A percentile compares a stretch with the other conserved stretches of the same genome.
Evolutionary conservation across 768 basidiomycete genomes (phyloP).

Genomic region (Tylopilus balloui): DNA sequence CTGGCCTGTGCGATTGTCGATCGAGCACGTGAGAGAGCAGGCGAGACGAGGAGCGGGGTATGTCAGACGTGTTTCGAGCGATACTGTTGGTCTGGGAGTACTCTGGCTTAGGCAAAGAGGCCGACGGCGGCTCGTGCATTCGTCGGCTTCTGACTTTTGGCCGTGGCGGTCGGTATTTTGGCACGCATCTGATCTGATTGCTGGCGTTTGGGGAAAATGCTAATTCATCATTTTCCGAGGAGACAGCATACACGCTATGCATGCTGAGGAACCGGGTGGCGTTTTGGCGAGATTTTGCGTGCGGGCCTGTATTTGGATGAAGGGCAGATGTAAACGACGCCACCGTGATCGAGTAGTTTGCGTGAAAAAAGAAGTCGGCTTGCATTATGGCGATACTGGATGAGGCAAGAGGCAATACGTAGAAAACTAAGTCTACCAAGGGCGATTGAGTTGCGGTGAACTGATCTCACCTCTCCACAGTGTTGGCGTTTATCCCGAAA

Average conservation of each 20-base stretch:
- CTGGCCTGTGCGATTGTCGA: slow-evolving; percentile 51
- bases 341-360: slow-evolving; percentile 11
- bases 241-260: background rate
- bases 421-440: background rate
- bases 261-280: slow-evolving; percentile 11
- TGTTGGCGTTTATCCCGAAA: slow-evolving; percentile 2
- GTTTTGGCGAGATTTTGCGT: slow-evolving; percentile 8
- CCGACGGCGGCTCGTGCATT: background rate
- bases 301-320: background rate
- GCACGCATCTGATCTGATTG: slow-evolving; percentile 15
- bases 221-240: slow-evolving; percentile 14
- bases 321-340: slow-evolving; percentile 10
- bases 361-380: slow-evolving; percentile 7
- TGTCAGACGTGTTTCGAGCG: slow-evolving; percentile 29
- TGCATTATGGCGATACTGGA: background rate
- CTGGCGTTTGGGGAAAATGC: background rate
- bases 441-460: slow-evolving; percentile 10
- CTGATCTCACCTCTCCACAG: slow-evolving; percentile 8
- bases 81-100: slow-evolving; percentile 31
- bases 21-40: slow-evolving; percentile 33
- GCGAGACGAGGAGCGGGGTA: slow-evolving; percentile 28
- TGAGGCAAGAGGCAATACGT: slow-evolving; percentile 2
- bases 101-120: background rate
- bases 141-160: slow-evolving; percentile 5
- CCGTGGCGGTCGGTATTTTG: slow-evolving; percentile 10